Percentiles rank a stretch among this genome's conserved stretches.
These are phyloP conservation scores for Globisporangium cystogenes DNA, from an alignment of 352 stramenopile genomes.

Conservation along the genomic window DNA sequence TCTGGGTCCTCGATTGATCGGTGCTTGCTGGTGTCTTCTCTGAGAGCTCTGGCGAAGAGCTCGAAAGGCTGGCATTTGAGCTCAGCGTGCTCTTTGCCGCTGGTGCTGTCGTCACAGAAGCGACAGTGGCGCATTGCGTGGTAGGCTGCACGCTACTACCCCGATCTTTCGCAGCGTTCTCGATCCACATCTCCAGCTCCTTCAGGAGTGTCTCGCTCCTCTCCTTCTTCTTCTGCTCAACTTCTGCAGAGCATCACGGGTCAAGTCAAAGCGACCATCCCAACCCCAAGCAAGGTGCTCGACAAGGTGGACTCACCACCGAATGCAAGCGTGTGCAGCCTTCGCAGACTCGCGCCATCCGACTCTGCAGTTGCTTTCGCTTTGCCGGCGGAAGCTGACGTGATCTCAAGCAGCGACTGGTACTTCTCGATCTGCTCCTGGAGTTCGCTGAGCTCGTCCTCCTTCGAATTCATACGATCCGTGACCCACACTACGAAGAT, in stretches of 20 bases:
- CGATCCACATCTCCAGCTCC: conserved; percentile 20
- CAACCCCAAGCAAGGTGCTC: no score
- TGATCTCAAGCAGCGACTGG: conserved; percentile 70
- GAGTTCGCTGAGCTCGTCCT: conserved; percentile 79
- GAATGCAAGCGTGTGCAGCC: conserved; percentile 10
- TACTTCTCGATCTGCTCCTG: conserved; percentile 85
- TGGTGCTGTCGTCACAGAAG: neutral
- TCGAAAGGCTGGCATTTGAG: neutral
- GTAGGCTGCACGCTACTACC: neutral
- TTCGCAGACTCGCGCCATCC: conserved; percentile 5
- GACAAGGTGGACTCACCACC: neutral
- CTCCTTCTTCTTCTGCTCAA: conserved; percentile 4
- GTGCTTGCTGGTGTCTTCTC: neutral
- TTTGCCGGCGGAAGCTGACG: conserved; percentile 13
- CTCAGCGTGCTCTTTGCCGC: neutral
- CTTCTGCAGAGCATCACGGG: neutral
- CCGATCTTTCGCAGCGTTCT: conserved; percentile 1
- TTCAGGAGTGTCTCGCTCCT: conserved; percentile 18
- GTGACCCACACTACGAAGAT: conserved; percentile 73
- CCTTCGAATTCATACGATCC: conserved; percentile 86
- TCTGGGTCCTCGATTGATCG: neutral
- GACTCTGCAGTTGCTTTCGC: conserved; percentile 7
- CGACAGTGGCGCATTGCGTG: neutral
- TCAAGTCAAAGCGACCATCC: neutral
- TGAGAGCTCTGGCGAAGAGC: neutral